phyloP scores from a whole-genome alignment of 306 rosid genomes.

The barrel medic (Medicago truncatula) region DNA sequence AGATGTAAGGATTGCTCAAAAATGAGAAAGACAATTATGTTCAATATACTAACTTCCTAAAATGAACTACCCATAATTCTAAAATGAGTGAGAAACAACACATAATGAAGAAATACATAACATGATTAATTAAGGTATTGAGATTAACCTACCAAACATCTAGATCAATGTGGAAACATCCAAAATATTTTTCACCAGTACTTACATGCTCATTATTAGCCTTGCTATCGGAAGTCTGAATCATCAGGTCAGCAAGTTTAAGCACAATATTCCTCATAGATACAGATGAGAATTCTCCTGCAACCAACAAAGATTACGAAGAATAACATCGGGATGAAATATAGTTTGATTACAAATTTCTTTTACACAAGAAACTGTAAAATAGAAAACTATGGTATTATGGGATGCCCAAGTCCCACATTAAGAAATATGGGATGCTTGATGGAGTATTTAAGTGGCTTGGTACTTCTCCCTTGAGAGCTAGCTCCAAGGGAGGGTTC shows the following conservation, averaged over 20 bases:
- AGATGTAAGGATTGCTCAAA: neutral
- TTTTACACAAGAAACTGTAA: neutral
- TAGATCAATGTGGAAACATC: slow-evolving; percentile 11
- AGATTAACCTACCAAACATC: slow-evolving; percentile 16
- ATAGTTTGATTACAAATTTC: slow-evolving; percentile 3
- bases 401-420: too few relatives aligned
- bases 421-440: too few relatives aligned
- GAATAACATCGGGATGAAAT: slow-evolving; percentile 28
- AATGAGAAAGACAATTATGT: neutral
- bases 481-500: too few relatives aligned
- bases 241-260: slow-evolving; percentile 77
- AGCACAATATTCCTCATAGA: slow-evolving; percentile 71
- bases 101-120: slow-evolving; percentile 2
- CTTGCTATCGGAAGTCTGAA: slow-evolving; percentile 44
- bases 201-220: slow-evolving; percentile 65
- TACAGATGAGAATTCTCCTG: slow-evolving; percentile 68
- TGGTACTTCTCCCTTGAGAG: too few relatives aligned
- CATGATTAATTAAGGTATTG: slow-evolving; percentile 12
- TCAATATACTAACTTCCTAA: slow-evolving; percentile 4
- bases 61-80: slow-evolving; percentile 1
- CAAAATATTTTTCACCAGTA: slow-evolving; percentile 33
- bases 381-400: too few relatives aligned
- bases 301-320: slow-evolving; percentile 45
- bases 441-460: too few relatives aligned
- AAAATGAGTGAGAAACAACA: slow-evolving; percentile 24